Conservation (phyloP, 805 yeast genomes). For the Tetrapisispora arboricola region DNA sequence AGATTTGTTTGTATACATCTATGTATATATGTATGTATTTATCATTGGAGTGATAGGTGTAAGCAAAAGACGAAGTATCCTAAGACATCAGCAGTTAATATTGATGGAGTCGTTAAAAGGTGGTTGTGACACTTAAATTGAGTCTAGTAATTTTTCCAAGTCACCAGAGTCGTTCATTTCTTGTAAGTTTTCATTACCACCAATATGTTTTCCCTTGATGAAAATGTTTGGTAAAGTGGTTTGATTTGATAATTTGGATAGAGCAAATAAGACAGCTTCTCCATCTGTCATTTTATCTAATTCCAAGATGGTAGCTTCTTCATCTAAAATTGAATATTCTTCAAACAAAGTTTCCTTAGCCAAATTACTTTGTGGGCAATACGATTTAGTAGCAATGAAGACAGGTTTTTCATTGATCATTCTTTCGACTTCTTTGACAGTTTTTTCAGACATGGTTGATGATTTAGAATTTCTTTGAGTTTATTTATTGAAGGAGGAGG, state of each 20-base stretch:
- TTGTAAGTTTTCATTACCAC: conserved; percentile 89
- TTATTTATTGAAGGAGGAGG: background rate
- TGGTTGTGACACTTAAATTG: too few relatives aligned
- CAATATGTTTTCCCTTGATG: conserved; percentile 84
- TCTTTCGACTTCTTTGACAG: conserved; percentile 45
- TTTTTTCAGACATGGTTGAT: conserved; percentile 22
- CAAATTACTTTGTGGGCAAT: conserved; percentile 55
- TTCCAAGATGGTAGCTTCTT: conserved; percentile 32
- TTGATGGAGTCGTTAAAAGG: background rate
- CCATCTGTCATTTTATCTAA: conserved; percentile 55
- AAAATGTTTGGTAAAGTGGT: conserved; percentile 87
- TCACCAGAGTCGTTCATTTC: conserved; percentile 51
- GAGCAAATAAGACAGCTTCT: conserved; percentile 66
- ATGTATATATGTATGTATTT: background rate
- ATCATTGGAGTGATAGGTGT: too few relatives aligned
- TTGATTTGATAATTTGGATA: conserved; percentile 72
- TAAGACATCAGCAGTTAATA: too few relatives aligned
- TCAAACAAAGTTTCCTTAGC: conserved; percentile 31
- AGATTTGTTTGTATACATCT: background rate
- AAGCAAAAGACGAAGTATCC: too few relatives aligned
- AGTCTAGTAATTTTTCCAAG: conserved; percentile 31
- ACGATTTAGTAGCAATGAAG: conserved; percentile 72
- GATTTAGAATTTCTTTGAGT: background rate
- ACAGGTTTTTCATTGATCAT: conserved; percentile 57
- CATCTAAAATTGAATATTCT: conserved; percentile 34